A percentile compares a stretch with the other conserved stretches of the same genome.
phyloP scores from a whole-genome alignment of 768 basidiomycete species.

The Ramaria rubella region DNA sequence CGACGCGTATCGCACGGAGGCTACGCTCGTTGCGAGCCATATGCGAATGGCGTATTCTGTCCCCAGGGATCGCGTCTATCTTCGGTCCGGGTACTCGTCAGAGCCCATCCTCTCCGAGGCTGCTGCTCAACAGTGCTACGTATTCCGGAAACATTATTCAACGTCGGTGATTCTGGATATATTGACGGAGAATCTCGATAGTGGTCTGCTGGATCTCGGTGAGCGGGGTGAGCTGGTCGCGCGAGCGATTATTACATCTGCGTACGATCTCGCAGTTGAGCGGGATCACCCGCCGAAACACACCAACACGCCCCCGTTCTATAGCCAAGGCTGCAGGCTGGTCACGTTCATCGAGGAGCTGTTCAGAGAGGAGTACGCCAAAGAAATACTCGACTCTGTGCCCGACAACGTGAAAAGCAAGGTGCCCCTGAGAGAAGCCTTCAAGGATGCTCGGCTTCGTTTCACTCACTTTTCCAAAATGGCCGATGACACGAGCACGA shows the following conservation, averaged over 20 bases:
- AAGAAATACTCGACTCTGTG: slow-evolving; percentile 15
- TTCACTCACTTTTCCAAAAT: slow-evolving; percentile 28
- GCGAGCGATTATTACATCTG: slow-evolving; percentile 20
- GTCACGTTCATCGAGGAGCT: slow-evolving; percentile 19
- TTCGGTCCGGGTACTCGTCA: slow-evolving; percentile 27
- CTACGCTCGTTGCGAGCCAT: slow-evolving; percentile 20
- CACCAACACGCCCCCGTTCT: slow-evolving; percentile 7
- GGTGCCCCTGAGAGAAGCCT: too few relatives aligned
- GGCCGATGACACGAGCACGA: slow-evolving; percentile 18
- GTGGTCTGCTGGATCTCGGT: slow-evolving; percentile 16
- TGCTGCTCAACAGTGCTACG: slow-evolving; percentile 16
- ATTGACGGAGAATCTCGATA: slow-evolving; percentile 3
- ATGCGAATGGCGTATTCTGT: slow-evolving; percentile 23
- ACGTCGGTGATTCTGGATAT: background rate
- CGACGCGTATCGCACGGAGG: slow-evolving; percentile 6
- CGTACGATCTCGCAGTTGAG: slow-evolving; percentile 19
- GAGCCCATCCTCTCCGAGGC: slow-evolving; percentile 32
- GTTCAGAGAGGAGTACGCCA: slow-evolving; percentile 12
- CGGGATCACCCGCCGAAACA: background rate
- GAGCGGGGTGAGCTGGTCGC: slow-evolving; percentile 21
- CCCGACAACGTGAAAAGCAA: slow-evolving; percentile 21
- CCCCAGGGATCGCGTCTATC: slow-evolving; percentile 18
- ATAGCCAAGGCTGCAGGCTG: slow-evolving; percentile 18
- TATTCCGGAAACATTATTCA: background rate
- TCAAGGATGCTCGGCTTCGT: slow-evolving; percentile 21